phyloP scores from a whole-genome alignment of 1,284 basidiomycete species.

The Leccinum fuscescens region DNA sequence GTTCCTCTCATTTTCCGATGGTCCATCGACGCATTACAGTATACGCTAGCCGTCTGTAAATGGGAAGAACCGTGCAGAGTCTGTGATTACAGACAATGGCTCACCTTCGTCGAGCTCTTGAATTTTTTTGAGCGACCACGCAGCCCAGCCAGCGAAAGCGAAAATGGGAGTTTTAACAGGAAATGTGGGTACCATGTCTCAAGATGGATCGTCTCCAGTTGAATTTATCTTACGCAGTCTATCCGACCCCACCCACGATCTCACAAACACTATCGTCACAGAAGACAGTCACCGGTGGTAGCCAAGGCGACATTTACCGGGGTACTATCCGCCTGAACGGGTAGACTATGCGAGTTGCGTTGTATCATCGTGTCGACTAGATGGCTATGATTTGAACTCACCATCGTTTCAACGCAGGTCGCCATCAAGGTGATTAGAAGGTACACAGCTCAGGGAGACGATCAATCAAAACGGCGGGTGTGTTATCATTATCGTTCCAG shows the following conservation, averaged over 20 bases:
- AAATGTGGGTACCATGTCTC: slow-evolving; percentile 13
- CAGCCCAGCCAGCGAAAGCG: slow-evolving; percentile 4
- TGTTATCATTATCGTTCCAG: not conserved
- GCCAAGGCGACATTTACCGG: slow-evolving; percentile 22
- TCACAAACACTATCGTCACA: slow-evolving; percentile 13
- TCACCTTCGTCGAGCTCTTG: not conserved
- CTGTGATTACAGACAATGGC: not conserved
- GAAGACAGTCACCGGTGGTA: slow-evolving; percentile 21
- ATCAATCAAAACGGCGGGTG: slow-evolving; percentile 14
- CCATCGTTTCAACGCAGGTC: slow-evolving; percentile 12
- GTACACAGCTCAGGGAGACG: slow-evolving; percentile 18
- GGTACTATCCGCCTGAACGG: slow-evolving; percentile 19
- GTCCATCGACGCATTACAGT: not conserved
- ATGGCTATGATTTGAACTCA: not conserved
- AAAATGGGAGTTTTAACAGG: slow-evolving; percentile 9
- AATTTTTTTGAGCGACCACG: not conserved
- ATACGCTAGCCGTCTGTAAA: slow-evolving; percentile 6
- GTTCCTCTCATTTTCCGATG: not conserved
- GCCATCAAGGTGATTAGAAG: slow-evolving; percentile 26
- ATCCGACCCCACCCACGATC: slow-evolving; percentile 14
- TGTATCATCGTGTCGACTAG: slow-evolving; percentile 1
- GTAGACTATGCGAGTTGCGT: slow-evolving; percentile 16
- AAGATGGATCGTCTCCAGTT: not conserved
- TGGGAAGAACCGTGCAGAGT: not conserved
- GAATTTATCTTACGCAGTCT: slow-evolving; percentile 14